Base-by-base conservation (phyloP, 768 basidiomycete species). In the Xanthoconium purpureum region DNA sequence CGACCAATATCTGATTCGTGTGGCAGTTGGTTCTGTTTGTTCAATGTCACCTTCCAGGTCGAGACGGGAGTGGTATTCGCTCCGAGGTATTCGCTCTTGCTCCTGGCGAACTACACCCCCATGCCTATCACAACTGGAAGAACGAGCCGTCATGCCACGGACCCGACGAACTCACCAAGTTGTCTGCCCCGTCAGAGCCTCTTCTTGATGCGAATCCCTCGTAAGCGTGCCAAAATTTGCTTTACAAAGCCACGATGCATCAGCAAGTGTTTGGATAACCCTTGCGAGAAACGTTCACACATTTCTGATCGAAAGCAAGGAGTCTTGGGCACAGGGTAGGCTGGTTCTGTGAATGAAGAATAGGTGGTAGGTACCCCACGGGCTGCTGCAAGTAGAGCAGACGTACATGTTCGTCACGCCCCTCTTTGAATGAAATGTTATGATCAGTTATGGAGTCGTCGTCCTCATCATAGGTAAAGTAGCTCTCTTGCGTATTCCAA, bases 401-500 rank as follows among this genome's bases (percentile, higher is more conserved):
- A 70, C 79, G 39, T 62, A 87, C 87, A 68, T 77, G 73, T 47
- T 61, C 62, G 50, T 78, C 79, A 40, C 77, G 58, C 32, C 83
- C 82, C 68, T 89, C 85, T 62, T 80, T 75, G 68, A 90, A 91
- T 12, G 89, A 90, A 47, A 87, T 72, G 57, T 78, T 77, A 63
- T 81, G 75, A 54, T 81, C 76, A 37, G 82, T 72, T 33, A 76
- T 54, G 5, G 78, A 63, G 24, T 78, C 77, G 52, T 77, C 74
- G 38, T 68, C 71, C 46, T 78, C 78, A 20, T 75, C 74, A 57
- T 80, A 80, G 0, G 76, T 74, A 60, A 86, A 79, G 67, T 91
- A 91, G 59, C 71, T 78, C 68, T 89, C 85, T 69, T 91, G 89
- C 1, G 87, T 80, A 64, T 91, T 91, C 88, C 88, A 92, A 62